Base-by-base conservation (phyloP, 345 rosid genomes). In the Corymbia maculata region DNA sequence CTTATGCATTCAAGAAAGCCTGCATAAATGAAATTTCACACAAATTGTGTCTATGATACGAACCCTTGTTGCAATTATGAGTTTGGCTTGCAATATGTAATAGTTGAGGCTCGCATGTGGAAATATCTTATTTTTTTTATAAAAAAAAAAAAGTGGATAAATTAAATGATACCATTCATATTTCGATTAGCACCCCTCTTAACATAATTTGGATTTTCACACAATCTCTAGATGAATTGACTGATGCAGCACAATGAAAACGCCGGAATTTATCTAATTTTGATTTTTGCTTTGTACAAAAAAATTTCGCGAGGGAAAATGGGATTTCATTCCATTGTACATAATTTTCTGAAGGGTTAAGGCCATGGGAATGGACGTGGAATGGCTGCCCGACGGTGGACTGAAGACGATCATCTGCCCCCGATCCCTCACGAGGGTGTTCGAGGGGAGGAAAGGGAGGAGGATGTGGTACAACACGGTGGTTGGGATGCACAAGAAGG, bases 381-480 rank as follows among this genome's bases (percentile, higher is more conserved):
- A 94, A 89, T 95, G 97, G 96, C 93, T 91, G 57, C 89, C 93
- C 9, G 86, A 91, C 51, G 96, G 95, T 1, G 92, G 93, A 17
- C 94, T 89, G 89, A 94, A 90, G 92, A 85, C 92, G 12, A 42
- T 84, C 50, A 26, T 94, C 53, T 89, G 91, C 16, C 95, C 96
- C 24, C 82, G 93, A 59, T 1, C 89, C 3, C 90, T 93, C 26
- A 95, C 96, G 4, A 90, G 88, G 93, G 95, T 94, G 89, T 93
- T 94, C 66, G 96, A 94, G 2, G 95, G 95, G 49, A 94, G 97
- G 85, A 94, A 92, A 80, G 97, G 94, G 57, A 90, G 96, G 88
- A 92, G 94, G 89, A 95, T 94, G 96, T 94, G 95, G 97, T 94
- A 94, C 87, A 95, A 95, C 92, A 94, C 95, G 2, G 42, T 94